Conservation (phyloP, 352 stramenopile species). For the Globisporangium splendens region DNA sequence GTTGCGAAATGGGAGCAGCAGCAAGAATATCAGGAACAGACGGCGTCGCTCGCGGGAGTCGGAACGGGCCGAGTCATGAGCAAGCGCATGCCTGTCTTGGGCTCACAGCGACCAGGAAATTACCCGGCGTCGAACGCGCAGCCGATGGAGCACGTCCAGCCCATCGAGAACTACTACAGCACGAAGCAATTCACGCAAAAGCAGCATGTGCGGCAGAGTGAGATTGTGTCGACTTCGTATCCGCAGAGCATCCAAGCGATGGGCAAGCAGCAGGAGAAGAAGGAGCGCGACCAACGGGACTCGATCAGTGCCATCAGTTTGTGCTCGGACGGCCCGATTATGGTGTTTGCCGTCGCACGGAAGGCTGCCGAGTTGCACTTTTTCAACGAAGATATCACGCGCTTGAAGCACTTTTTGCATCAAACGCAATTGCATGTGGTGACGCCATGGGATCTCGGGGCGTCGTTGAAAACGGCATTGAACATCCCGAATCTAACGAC, state of each 20-base stretch:
- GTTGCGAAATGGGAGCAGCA: constrained; percentile 82
- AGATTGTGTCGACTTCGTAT: constrained; percentile 76
- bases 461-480: constrained; percentile 30
- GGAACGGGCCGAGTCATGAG: constrained; percentile 23
- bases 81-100: constrained; percentile 29
- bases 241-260: constrained; percentile 26
- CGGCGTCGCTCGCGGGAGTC: constrained; percentile 19
- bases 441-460: constrained; percentile 31
- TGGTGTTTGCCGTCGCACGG: constrained; percentile 75
- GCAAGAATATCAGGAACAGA: constrained; percentile 60
- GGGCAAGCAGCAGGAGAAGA: constrained; percentile 14
- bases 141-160: constrained; percentile 52
- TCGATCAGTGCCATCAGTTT: constrained; percentile 46
- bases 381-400: constrained; percentile 74
- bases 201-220: constrained; percentile 75
- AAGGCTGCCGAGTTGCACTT: constrained; percentile 76
- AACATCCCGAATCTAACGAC: constrained; percentile 13
- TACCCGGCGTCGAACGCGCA: constrained; percentile 31
- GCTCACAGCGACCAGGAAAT: constrained; percentile 50
- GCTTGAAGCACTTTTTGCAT: constrained; percentile 57
- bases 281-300: constrained; percentile 23
- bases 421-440: constrained; percentile 63
- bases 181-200: constrained; percentile 53
- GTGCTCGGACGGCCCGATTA: constrained; percentile 66
- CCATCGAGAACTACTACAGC: constrained; percentile 45